Base-by-base conservation (phyloP, 305 asterid species). In the Stenogyne calaminthoides region DNA sequence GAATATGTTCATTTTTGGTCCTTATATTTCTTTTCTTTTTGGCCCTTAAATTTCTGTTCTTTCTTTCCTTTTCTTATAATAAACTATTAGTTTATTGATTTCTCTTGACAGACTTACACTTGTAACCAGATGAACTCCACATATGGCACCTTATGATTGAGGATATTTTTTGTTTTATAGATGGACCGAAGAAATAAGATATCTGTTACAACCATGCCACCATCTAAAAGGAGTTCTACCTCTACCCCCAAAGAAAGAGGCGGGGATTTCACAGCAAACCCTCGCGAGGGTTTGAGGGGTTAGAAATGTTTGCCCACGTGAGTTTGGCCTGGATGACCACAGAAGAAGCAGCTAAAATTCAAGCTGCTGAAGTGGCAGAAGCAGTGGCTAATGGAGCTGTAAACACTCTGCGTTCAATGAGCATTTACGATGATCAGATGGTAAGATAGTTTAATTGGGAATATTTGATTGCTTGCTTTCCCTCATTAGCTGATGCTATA, bases 321-420 rank as follows among this genome's bases (percentile, higher is more conserved):
- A 82, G 82, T 36, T 6, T 36, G 7, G 42, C 42, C 9, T 11
- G 47, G 63, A 83, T 87, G 96, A 92, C 83, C 34, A 87, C 86
- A 42, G 75, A 83, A 76, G 96, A 92, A 81, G 96, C 91, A 32
- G 83, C 88, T 47, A 91, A 90, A 15, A 83, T 11, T 10, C 47
- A 9, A 42, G 14, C 77, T 73, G 96, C 96, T 56, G 98, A 90
- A 32, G 90, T 87, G 51, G 94, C 92, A 19, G 98, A 87, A 81
- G 94, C 92, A 49, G 96, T 84, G 49, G 96, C 96, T 51, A 89
- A 83, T 74, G 92, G 87, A 14, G 93, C 90, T 14, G 80, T 76
- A 64, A 88, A 88, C 52, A 82, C 91, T 18, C 67, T 70, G 67
- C 86, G 3, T 72, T 81, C 18, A 80, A 84, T 76, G 87, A 46